Base-by-base conservation (phyloP, 345 rosid genomes). In the Pistacia atlantica region DNA sequence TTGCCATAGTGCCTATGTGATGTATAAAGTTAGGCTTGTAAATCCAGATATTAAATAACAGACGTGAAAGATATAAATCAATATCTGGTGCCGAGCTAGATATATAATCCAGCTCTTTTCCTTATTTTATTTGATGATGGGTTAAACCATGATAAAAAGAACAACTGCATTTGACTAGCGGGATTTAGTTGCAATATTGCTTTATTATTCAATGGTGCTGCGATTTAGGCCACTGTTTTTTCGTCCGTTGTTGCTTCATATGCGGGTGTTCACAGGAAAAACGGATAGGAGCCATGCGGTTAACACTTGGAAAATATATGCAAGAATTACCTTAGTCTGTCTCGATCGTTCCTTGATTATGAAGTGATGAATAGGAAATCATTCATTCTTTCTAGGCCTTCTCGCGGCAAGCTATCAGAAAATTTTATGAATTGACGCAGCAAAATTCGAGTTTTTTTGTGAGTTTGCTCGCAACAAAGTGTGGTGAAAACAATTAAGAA, bases 11-110 rank as follows among this genome's bases (percentile, higher is more conserved):
- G 75, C 80, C 80, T 71, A 75, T 79, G 75, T 35, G 79, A 85
- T 83, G 78, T 65, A 77, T 80, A 76, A 77, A 71, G 49, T 56
- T 75, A 80, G 82, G 79, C 73, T 69, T 83, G 87, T 85, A 85
- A 77, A 83, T 83, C 48, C 52, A 48, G 72, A 78, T 71, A 57
- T 56, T 58, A 60, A 73, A 62, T 7, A 14, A 63, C 51, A 45
- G 17, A 65, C 49, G 73, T 65, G 18, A 69, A 74, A 69, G 73
- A 61, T 20, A 70, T 75, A 69, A 65, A 62, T 59, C 33, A 65
- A 60, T 18, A 11, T 62, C 12, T 12, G 13, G 4, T 57, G 68
- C 64, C 49, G 52, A 56, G 25, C 33, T 75, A 61, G 64, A 78
- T 37, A 13, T 63, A 67, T 61, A 52, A 20, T 74, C 72, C 52